A percentile compares a stretch with the other conserved stretches of the same genome.
phyloP scores from a whole-genome alignment of 768 basidiomycete genomes.

The Lyophyllum decastes region DNA sequence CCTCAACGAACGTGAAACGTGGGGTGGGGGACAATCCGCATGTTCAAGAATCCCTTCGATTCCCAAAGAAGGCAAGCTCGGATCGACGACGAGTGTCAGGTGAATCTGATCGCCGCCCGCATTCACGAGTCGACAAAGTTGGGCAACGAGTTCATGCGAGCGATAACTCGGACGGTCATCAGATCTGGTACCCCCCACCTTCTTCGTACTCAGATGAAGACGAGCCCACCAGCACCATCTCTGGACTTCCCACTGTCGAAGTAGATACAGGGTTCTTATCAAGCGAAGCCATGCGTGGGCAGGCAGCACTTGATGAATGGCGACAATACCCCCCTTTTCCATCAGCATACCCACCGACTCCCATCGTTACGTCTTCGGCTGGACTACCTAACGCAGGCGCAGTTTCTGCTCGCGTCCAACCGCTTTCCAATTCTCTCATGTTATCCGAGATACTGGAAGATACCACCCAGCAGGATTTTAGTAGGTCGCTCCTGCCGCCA shows the following conservation, averaged over 20 bases:
- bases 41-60: constrained; percentile 2
- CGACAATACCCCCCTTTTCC: constrained; percentile 73
- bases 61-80: constrained; percentile 13
- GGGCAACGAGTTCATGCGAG: constrained; percentile 11
- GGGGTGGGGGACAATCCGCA: constrained; percentile 1
- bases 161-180: constrained; percentile 23
- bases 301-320: constrained; percentile 62
- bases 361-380: constrained; percentile 40
- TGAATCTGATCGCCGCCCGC: not conserved
- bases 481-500: constrained; percentile 64
- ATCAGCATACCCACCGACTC: constrained; percentile 76
- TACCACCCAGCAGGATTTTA: constrained; percentile 59
- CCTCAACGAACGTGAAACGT: not conserved
- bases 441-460: constrained; percentile 43
- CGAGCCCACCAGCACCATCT: constrained; percentile 11
- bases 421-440: constrained; percentile 16
- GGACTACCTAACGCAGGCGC: constrained; percentile 20
- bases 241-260: constrained; percentile 4
- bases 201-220: constrained; percentile 39
- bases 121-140: constrained; percentile 8
- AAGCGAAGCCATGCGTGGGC: constrained; percentile 10
- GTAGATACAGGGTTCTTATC: not conserved
- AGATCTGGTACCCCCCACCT: constrained; percentile 67
- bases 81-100: constrained; percentile 1
- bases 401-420: not conserved